Percentiles rank a stretch among this genome's conserved stretches.
phyloP scores from a whole-genome alignment of 306 rosid genomes.

The barrel medic (Medicago truncatula) region DNA sequence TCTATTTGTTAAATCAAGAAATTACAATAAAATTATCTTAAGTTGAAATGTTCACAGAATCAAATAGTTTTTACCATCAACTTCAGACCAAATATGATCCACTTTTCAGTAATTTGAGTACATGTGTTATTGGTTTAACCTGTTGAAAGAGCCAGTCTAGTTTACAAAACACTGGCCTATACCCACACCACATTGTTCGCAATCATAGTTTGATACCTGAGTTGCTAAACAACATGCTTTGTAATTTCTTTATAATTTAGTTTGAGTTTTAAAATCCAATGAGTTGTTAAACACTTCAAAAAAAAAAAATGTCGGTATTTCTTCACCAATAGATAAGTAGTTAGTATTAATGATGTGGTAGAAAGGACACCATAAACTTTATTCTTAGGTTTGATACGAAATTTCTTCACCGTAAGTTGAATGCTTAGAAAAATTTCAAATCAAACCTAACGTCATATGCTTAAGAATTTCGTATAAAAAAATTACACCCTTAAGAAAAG shows the following conservation, averaged over 20 bases:
- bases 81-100: not conserved
- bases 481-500: too few relatives aligned
- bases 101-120: not conserved
- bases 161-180: not conserved
- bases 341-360: too few relatives aligned
- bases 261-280: constrained; percentile 1
- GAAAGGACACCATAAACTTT: too few relatives aligned
- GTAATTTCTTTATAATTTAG: not conserved
- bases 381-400: too few relatives aligned
- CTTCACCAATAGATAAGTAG: too few relatives aligned
- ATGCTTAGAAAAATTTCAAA: too few relatives aligned
- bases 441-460: too few relatives aligned
- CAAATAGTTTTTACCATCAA: not conserved
- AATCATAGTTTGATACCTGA: not conserved
- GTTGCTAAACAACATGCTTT: not conserved
- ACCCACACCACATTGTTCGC: not conserved
- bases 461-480: too few relatives aligned
- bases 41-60: too few relatives aligned
- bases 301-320: not conserved
- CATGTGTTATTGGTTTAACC: not conserved
- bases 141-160: not conserved
- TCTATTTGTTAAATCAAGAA: too few relatives aligned
- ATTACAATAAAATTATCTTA: too few relatives aligned
- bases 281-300: not conserved
- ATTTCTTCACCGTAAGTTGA: too few relatives aligned